A percentile compares a stretch with the other conserved stretches of the same genome.
Evolutionary conservation across 2,329 filamentous ascomycete species (phyloP).

Genomic region (Botryotinia calthae): DNA sequence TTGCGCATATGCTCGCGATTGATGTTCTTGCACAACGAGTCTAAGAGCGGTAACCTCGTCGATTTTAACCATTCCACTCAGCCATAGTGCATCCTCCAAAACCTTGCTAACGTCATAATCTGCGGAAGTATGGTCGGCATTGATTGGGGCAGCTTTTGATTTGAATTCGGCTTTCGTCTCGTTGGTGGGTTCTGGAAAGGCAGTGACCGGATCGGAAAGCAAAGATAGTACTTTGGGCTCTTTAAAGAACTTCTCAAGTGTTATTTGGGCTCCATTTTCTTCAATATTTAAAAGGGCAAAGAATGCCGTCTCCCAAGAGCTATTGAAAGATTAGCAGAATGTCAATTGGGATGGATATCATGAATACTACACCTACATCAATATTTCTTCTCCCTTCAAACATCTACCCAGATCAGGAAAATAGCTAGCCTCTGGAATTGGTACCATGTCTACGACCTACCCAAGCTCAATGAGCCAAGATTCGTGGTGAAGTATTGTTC

Average conservation of each 20-base stretch:
- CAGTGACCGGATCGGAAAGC: conserved; percentile 65
- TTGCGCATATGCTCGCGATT: conserved; percentile 71
- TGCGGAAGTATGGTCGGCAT: conserved; percentile 67
- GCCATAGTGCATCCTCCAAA: conserved; percentile 82
- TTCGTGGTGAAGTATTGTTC: conserved; percentile 28
- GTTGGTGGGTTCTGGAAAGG: conserved; percentile 62
- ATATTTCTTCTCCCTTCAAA: conserved; percentile 72
- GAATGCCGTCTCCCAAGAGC: conserved; percentile 61
- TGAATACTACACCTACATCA: conserved; percentile 63
- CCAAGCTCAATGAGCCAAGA: conserved; percentile 45
- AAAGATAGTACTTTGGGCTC: conserved; percentile 66
- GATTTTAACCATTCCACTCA: conserved; percentile 73
- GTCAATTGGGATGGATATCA: neutral
- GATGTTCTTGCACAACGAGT: conserved; percentile 78
- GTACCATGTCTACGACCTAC: conserved; percentile 66
- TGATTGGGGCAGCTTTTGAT: conserved; percentile 81
- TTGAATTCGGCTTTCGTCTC: conserved; percentile 72
- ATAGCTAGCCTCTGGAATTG: conserved; percentile 67
- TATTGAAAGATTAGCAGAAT: conserved; percentile 36
- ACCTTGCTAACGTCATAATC: conserved; percentile 74
- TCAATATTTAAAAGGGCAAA: conserved; percentile 57
- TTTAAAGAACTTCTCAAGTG: conserved; percentile 63
- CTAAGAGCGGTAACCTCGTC: conserved; percentile 81
- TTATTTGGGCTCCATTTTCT: conserved; percentile 54
- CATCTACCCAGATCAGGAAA: conserved; percentile 84